Base-by-base conservation (phyloP, 225 moss, liverwort and hornwort genomes). In the Pseudoscleropodium purum region DNA sequence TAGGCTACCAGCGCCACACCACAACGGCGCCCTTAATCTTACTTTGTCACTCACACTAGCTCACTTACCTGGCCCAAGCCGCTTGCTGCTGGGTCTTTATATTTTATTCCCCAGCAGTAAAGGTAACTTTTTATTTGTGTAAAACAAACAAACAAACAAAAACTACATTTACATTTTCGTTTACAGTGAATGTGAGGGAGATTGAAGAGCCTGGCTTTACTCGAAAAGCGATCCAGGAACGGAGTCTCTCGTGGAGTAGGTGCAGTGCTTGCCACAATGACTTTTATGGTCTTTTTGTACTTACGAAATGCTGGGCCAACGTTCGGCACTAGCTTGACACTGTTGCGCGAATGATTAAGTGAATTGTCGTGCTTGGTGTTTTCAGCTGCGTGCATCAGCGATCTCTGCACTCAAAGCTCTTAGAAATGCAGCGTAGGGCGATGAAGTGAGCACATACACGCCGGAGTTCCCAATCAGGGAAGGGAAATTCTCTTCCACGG, bases 401-500 rank as follows among this genome's bases (percentile, higher is more conserved):
- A 86, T 86, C 63, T 91, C 91, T 76, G 37, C 70, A 45, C 89
- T 86, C 83, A 91, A 77, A 14, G 83, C 77, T 70, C 77, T 77
- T 36, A 91, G 54, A 78, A 91, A 83, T 9, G 70, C 83, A 86
- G 24, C 61, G 36, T 83, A 89, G 18, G 89, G 83, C n/a, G 83
- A 69, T 54, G 63, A 16, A 63, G 78, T 91, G 67, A 91, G 45
- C 86, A 91, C 89, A 41, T 72, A 86, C 43, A 89, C 47, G 15
- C 79, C 11, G n/a, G 86, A 63, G 63, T 31, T 62, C 24, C 56
- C 20, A 19, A 64, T 26, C 9, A 91, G 45, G 2, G 70, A 77
- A 52, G 83, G 64, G 9, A 67, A 89, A 10, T 24, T 52, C 77
- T 70, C 78, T 45, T 86, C n/a, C 34, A 86, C 86, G 29, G 63